Evolutionary conservation across 2,329 filamentous ascomycete species (phyloP), one percentile per base, ranked within the genome.

Genomic region (Tolypocladium nubicola): DNA sequence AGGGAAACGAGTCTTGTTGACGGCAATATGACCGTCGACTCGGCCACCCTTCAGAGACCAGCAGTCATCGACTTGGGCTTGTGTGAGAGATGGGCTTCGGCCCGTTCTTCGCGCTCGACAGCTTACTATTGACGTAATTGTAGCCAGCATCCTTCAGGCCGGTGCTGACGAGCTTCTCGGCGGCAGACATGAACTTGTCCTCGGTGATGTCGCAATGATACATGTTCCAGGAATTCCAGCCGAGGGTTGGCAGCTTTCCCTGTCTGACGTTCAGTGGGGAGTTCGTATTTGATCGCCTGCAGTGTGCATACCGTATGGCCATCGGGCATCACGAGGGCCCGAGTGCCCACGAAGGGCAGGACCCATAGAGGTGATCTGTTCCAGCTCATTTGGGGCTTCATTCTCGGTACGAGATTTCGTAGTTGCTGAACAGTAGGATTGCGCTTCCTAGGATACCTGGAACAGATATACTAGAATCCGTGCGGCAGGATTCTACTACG

Each of bases 121-220:
- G 4, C 59, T 56, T 33, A 61, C 61, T 77, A 58, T 82, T 81
- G 57, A 85, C 76, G 56, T 85, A 83, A 23, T 77, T 68, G 63
- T 84, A 84, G 2, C 82, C 82, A 4, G 76, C 71, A 45, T 80
- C 77, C 64, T 76, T 75, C 14, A 81, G 72, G 3, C 77, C 80
- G 3, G 77, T 71, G 10, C 75, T 69, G 23, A 81, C 71, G 41
- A 83, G 71, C 39, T 75, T 68, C 45, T 78, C 62, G 1, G 77
- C 79, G 0, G 76, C 74, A 33, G 71, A 69, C 9, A 80, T 60
- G 60, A 83, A 76, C n/a, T 76, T 70, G 3, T 68, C 67, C 63
- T 81, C 76, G 55, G 74, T 75, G 56, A 82, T 79, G 56, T 79
- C 68, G 66, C 79, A 81, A 33, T 68, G 68, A 60, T 78, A 79